Evolutionary conservation across 2,329 filamentous ascomycete genomes (phyloP).

Genomic region (Colletotrichum sp.): DNA sequence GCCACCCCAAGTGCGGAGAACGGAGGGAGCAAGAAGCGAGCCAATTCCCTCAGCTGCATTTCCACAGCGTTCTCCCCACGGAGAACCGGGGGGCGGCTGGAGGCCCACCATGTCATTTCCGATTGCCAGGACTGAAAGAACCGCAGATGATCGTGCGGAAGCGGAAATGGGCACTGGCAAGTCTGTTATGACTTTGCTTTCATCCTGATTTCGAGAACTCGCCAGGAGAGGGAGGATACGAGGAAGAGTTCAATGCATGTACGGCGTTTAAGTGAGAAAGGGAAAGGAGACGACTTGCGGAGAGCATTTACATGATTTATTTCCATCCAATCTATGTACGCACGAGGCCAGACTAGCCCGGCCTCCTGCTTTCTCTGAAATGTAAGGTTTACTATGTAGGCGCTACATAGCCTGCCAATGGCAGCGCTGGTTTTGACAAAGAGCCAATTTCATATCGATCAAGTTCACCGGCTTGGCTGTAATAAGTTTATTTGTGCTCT

Average conservation of each 20-base stretch:
- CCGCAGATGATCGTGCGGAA: background rate
- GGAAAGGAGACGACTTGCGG: background rate
- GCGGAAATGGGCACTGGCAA: background rate
- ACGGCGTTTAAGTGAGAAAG: background rate
- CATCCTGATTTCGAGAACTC: background rate
- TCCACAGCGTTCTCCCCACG: background rate
- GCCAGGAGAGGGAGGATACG: background rate
- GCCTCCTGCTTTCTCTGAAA: background rate
- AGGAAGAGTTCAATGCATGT: background rate
- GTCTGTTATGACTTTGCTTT: background rate
- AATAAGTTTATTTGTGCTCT: background rate
- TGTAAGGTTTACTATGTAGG: background rate
- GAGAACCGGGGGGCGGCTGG: background rate
- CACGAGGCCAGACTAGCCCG: background rate
- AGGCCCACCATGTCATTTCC: background rate
- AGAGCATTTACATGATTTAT: constrained; percentile 6
- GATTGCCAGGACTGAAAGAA: background rate
- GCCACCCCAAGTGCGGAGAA: background rate
- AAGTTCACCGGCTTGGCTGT: background rate
- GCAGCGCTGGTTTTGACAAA: background rate
- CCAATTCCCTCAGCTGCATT: constrained; percentile 4
- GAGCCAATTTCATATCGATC: background rate
- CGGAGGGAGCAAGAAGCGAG: constrained; percentile 4
- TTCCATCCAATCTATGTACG: background rate
- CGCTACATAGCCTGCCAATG: background rate